Conservation (phyloP, 176 grass and related monocot species). For the Aegilops sharonensis region DNA sequence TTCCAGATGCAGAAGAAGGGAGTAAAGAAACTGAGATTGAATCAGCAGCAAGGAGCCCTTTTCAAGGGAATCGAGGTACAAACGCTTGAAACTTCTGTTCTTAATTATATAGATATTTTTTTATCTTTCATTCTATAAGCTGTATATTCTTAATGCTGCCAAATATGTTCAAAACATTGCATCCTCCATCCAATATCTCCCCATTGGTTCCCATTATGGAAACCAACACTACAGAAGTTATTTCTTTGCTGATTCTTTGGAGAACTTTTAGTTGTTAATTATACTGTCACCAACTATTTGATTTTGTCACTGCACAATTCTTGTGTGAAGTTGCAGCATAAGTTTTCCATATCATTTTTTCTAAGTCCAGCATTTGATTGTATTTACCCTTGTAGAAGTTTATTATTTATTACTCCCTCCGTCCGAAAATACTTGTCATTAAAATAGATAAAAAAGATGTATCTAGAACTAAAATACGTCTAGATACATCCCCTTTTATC, state of each 20-base stretch:
- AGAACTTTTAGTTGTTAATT: neutral
- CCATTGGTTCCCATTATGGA: neutral
- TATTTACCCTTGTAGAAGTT: conserved; percentile 16
- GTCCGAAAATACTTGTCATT: too few relatives aligned
- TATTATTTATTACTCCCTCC: neutral
- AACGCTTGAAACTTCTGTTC: neutral
- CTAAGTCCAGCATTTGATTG: neutral
- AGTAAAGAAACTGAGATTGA: conserved; percentile 33
- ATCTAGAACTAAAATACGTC: too few relatives aligned
- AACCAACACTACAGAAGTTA: neutral
- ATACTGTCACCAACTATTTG: neutral
- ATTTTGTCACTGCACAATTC: conserved; percentile 2
- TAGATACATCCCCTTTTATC: too few relatives aligned
- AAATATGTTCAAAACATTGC: neutral
- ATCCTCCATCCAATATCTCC: neutral
- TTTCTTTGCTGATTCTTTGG: neutral
- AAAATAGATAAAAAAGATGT: too few relatives aligned
- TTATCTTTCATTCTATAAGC: conserved; percentile 23
- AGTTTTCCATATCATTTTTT: neutral
- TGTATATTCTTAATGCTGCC: neutral
- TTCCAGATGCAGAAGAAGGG: conserved; percentile 52
- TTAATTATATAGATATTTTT: neutral
- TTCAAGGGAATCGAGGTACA: conserved; percentile 48
- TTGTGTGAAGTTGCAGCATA: neutral
- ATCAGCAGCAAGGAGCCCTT: conserved; percentile 13